Evolutionary conservation across 768 basidiomycete genomes (phyloP).

Genomic region (Lenzites betulinus): DNA sequence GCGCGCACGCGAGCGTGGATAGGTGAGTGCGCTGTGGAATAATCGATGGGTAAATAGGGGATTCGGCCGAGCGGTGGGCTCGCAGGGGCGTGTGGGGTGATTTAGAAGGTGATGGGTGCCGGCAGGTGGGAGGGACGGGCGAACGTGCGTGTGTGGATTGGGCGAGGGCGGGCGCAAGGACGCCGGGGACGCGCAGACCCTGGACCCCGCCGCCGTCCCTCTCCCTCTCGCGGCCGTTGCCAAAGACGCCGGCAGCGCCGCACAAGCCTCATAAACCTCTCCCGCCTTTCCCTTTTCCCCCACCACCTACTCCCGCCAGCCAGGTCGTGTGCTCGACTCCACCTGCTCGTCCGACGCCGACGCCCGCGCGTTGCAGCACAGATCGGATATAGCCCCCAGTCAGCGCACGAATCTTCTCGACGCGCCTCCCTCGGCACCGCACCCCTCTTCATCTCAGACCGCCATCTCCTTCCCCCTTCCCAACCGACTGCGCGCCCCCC

Average conservation of each 20-base stretch:
- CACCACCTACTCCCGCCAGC: conserved; percentile 1
- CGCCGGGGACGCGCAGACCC: not conserved
- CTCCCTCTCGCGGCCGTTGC: not conserved
- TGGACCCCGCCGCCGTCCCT: not conserved
- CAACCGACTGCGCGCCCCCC: not conserved
- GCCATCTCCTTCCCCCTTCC: not conserved
- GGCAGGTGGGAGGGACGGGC: conserved; percentile 35
- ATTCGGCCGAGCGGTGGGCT: not conserved
- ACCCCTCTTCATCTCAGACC: no score
- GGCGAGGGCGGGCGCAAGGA: conserved; percentile 14
- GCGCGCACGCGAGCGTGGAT: not conserved
- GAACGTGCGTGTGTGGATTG: conserved; percentile 53
- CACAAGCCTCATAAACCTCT: not conserved
- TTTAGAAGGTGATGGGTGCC: conserved; percentile 15
- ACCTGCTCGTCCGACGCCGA: no score
- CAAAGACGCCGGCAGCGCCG: conserved; percentile 15
- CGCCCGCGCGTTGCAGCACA: no score
- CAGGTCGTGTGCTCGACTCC: conserved; percentile 30
- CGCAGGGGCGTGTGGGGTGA: conserved; percentile 8
- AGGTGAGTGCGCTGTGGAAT: not conserved
- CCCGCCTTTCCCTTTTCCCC: conserved; percentile 1
- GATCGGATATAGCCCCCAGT: not conserved
- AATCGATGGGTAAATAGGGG: not conserved
- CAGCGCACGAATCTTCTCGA: conserved; percentile 12
- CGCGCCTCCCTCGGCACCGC: conserved; percentile 6